Conservation (phyloP, 805 yeast species). For the Schwanniomyces yamadae region DNA sequence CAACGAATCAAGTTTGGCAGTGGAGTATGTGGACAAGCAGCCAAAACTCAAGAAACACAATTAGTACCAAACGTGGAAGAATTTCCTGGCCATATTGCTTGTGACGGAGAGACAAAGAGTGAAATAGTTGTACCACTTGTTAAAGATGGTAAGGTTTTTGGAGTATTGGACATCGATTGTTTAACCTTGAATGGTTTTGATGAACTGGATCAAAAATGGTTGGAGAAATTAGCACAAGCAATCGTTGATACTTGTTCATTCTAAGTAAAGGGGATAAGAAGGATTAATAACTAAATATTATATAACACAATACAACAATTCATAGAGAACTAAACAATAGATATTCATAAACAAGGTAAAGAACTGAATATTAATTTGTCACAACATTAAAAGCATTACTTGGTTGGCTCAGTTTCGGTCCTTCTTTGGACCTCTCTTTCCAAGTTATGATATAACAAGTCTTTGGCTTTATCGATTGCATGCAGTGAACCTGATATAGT, state of each 20-base stretch:
- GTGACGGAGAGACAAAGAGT: slow-evolving; percentile 92
- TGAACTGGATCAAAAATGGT: slow-evolving; percentile 52
- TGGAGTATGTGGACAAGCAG: slow-evolving; percentile 94
- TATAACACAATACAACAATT: neutral
- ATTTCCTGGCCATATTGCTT: slow-evolving; percentile 93
- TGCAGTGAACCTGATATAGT: slow-evolving; percentile 62
- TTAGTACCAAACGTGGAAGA: slow-evolving; percentile 73
- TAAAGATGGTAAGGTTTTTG: slow-evolving; percentile 43
- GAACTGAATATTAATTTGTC: slow-evolving; percentile 2
- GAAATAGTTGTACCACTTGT: slow-evolving; percentile 90
- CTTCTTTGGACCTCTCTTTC: slow-evolving; percentile 57
- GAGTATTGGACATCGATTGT: slow-evolving; percentile 89
- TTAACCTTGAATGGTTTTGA: slow-evolving; percentile 63
- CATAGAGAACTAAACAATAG: slow-evolving; percentile 1
- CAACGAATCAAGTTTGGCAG: slow-evolving; percentile 73
- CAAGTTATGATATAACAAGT: slow-evolving; percentile 54
- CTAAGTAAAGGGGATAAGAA: neutral
- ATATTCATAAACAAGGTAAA: neutral
- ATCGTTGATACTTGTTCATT: slow-evolving; percentile 55
- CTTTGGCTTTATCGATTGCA: slow-evolving; percentile 59
- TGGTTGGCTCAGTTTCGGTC: slow-evolving; percentile 12
- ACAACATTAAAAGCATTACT: slow-evolving; percentile 3
- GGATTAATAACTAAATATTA: neutral
- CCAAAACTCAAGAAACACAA: slow-evolving; percentile 56
- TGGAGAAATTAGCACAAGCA: slow-evolving; percentile 57